Conservation (phyloP, 805 yeast genomes). For the Cyberlindnera galapagoensis region DNA sequence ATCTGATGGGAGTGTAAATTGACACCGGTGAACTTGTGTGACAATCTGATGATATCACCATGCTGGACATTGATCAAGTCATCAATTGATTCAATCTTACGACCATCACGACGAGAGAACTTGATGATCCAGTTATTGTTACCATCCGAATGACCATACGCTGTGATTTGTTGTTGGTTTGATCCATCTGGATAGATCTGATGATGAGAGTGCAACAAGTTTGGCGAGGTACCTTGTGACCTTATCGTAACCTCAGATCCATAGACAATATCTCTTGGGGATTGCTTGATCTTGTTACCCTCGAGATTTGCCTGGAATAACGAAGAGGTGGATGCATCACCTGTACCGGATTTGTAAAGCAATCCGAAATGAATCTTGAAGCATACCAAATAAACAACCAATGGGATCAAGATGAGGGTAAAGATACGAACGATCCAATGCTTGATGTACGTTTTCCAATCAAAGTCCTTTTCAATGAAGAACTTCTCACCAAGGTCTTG, state of each 20-base stretch:
- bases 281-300: conserved; percentile 57
- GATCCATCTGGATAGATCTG: conserved; percentile 89
- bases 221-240: conserved; percentile 70
- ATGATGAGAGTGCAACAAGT: conserved; percentile 80
- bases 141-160: conserved; percentile 81
- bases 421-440: conserved; percentile 74
- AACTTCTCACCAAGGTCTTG: conserved; percentile 44
- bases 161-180: conserved; percentile 89
- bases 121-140: conserved; percentile 81
- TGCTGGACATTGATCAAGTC: conserved; percentile 33
- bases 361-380: conserved; percentile 79
- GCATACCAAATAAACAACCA: conserved; percentile 56
- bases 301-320: conserved; percentile 82
- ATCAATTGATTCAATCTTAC: conserved; percentile 4
- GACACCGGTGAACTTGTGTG: conserved; percentile 65
- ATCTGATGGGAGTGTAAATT: conserved; percentile 81
- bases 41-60: conserved; percentile 64
- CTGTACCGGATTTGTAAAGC: conserved; percentile 79
- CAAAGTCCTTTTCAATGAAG: conserved; percentile 24
- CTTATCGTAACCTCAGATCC: conserved; percentile 43
- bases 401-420: conserved; percentile 66
- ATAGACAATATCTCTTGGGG: conserved; percentile 59
- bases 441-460: conserved; percentile 31
- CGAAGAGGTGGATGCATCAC: conserved; percentile 87
- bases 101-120: conserved; percentile 39